A percentile compares a stretch with the other conserved stretches of the same genome.
Evolutionary conservation across 495 filamentous ascomycete genomes (phyloP).

Genomic region (Neurospora sp.): DNA sequence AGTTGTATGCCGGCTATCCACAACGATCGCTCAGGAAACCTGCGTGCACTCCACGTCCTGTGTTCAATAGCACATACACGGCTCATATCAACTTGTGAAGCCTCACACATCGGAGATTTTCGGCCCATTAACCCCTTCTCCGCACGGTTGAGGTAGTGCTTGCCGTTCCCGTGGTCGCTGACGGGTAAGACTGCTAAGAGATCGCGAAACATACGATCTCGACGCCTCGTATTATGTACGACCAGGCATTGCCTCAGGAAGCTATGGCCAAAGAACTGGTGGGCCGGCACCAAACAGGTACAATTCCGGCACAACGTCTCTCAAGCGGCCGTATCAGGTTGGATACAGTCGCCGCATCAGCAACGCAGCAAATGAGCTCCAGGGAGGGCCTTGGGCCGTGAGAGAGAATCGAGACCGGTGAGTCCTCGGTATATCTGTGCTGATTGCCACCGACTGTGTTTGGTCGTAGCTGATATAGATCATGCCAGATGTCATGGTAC

Average conservation of each 20-base stretch:
- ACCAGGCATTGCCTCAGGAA: background rate
- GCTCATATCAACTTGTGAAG: background rate
- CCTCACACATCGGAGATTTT: background rate
- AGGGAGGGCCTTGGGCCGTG: background rate
- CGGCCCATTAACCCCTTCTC: background rate
- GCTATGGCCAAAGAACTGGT: background rate
- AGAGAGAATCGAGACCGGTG: background rate
- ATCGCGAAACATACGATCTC: background rate
- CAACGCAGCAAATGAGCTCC: background rate
- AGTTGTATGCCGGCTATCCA: background rate
- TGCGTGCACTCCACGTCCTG: background rate
- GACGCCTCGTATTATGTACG: background rate
- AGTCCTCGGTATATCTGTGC: background rate
- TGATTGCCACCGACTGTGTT: background rate
- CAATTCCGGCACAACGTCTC: background rate
- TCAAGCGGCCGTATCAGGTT: background rate
- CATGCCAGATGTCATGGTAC: constrained; percentile 19
- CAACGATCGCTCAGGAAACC: background rate
- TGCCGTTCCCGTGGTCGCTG: background rate
- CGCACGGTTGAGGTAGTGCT: background rate
- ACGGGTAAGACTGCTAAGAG: background rate
- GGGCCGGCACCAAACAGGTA: background rate
- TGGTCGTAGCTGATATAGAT: constrained; percentile 7
- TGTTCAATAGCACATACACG: background rate
- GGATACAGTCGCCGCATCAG: background rate